Evolutionary conservation across 2,329 filamentous ascomycete genomes (phyloP).

Genomic region (Alternaria burnsii): DNA sequence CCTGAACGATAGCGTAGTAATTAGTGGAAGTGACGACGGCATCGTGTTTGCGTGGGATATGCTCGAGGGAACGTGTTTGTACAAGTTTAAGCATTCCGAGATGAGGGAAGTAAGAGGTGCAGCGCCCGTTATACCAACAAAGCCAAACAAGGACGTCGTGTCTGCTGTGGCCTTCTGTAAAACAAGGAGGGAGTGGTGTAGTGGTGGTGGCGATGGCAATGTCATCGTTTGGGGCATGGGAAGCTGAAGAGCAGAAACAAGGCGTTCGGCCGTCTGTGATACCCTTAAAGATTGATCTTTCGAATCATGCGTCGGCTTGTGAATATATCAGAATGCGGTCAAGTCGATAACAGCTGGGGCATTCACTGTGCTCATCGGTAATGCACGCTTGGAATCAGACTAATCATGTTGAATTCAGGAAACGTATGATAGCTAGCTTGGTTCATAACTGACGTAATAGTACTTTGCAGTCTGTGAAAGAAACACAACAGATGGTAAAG

Average conservation of each 20-base stretch:
- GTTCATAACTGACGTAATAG: background rate
- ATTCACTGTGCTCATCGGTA: background rate
- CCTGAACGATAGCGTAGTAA: slow-evolving; percentile 76
- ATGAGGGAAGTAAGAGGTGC: slow-evolving; percentile 38
- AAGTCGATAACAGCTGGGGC: too few species aligned
- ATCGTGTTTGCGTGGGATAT: slow-evolving; percentile 85
- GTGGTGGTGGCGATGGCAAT: slow-evolving; percentile 59
- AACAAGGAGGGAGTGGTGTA: slow-evolving; percentile 57
- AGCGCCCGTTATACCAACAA: slow-evolving; percentile 42
- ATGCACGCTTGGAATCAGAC: background rate
- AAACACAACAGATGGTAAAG: background rate
- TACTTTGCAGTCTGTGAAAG: background rate
- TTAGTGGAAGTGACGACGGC: slow-evolving; percentile 83
- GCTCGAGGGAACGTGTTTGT: slow-evolving; percentile 72
- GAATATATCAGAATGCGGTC: background rate
- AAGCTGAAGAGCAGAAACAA: background rate
- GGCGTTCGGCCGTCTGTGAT: background rate
- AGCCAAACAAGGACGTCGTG: slow-evolving; percentile 56
- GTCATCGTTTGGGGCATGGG: slow-evolving; percentile 47
- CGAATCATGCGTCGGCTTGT: background rate
- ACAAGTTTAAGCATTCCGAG: slow-evolving; percentile 63
- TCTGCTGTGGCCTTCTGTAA: slow-evolving; percentile 59
- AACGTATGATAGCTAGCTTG: slow-evolving; percentile 6
- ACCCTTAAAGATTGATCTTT: background rate
- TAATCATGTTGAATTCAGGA: background rate